Percentiles rank a stretch among this genome's conserved stretches.
phyloP scores from a whole-genome alignment of 345 rosid genomes.

The Citrus maxima region DNA sequence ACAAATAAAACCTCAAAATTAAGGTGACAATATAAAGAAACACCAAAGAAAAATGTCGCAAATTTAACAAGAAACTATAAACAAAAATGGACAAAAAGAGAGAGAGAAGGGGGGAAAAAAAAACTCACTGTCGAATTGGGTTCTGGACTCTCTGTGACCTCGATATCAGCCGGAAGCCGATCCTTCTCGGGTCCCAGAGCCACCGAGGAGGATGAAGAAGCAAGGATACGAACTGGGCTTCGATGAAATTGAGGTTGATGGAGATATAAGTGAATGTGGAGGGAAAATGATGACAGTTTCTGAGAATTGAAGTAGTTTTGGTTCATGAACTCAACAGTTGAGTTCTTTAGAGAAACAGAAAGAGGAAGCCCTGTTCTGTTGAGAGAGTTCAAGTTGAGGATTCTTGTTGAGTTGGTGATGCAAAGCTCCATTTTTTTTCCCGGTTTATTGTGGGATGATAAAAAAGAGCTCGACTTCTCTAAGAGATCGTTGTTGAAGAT shows the following conservation, averaged over 20 bases:
- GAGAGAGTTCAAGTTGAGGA: constrained; percentile 18
- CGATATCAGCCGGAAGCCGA: constrained; percentile 66
- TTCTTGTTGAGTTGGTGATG: constrained; percentile 34
- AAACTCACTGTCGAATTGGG: constrained; percentile 62
- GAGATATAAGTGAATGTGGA: constrained; percentile 26
- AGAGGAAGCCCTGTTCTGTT: background rate
- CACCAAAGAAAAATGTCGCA: background rate
- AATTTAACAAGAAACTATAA: background rate
- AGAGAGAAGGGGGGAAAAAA: too few species aligned
- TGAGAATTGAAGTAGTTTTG: constrained; percentile 21
- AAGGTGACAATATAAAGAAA: background rate
- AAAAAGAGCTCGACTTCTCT: background rate
- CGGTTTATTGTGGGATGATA: background rate
- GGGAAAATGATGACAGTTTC: constrained; percentile 32
- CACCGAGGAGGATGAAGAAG: constrained; percentile 32
- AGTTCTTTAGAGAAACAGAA: constrained; percentile 22
- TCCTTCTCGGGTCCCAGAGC: constrained; percentile 44
- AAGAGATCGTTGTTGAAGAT: constrained; percentile 22
- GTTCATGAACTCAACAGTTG: constrained; percentile 26
- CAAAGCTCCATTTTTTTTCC: constrained; percentile 60
- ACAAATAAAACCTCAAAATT: background rate
- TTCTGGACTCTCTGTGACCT: constrained; percentile 51
- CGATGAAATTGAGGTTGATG: constrained; percentile 15
- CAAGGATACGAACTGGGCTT: constrained; percentile 12
- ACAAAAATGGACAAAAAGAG: background rate